These are phyloP conservation scores for Trichosporon faecale DNA, from an alignment of 1,284 basidiomycete species.

Conservation along the genomic window DNA sequence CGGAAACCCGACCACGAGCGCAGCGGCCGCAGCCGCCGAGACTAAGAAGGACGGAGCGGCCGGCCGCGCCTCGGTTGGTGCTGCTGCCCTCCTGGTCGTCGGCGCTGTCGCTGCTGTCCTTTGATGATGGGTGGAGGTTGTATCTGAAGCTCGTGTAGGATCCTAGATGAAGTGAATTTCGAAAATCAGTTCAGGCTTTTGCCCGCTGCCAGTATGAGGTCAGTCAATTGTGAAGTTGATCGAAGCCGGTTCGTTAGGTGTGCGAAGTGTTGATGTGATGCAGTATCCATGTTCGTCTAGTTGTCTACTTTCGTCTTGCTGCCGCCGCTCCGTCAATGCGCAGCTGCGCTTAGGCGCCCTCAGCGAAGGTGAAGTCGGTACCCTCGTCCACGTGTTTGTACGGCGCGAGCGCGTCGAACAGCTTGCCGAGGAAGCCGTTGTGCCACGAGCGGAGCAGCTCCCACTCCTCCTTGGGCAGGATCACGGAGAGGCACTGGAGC, in stretches of 20 bases:
- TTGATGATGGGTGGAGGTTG: background rate
- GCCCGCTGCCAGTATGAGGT: no score
- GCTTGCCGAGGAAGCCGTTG: background rate
- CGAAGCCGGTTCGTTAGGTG: no score
- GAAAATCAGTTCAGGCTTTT: no score
- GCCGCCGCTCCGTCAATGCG: background rate
- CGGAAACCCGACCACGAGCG: background rate
- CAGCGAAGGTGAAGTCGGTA: background rate
- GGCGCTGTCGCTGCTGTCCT: background rate
- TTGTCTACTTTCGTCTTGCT: background rate
- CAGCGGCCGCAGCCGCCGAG: background rate
- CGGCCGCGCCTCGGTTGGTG: background rate
- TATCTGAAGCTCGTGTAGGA: background rate
- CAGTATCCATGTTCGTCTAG: background rate
- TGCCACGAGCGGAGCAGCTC: background rate
- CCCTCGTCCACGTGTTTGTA: background rate
- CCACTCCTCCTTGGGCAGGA: background rate
- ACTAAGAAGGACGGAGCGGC: background rate
- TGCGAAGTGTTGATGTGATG: no score
- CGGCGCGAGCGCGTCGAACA: background rate
- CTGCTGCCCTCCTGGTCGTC: background rate
- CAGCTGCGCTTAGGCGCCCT: background rate
- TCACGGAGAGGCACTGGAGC: background rate
- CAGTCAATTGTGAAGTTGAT: no score
- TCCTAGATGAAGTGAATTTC: no score